Base-by-base conservation (phyloP, 345 rosid genomes). In the Ceriops decandra region DNA sequence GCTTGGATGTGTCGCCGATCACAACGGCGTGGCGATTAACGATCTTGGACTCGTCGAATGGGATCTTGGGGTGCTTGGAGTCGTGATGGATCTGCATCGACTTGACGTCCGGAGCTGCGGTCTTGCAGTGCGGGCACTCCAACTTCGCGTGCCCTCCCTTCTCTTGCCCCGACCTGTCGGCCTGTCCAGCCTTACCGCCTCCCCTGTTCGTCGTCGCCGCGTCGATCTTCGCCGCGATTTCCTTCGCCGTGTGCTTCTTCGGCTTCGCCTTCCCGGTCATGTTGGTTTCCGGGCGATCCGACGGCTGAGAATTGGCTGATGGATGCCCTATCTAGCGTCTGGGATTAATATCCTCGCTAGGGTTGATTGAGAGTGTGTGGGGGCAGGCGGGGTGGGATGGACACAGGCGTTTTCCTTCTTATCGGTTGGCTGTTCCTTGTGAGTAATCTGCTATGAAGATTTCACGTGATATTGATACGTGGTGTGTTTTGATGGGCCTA, bases 221-320 rank as follows among this genome's bases (percentile, higher is more conserved):
- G 76, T 93, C 98, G 53, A 82, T 71, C 83, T 93, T 93, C 19
- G 93, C 72, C 13, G 88, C 87, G 74, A 93, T 80, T 85, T 93
- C 98, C 83, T 93, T 93, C 57, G 98, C 96, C 47, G 98, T 91
- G 80, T 93, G 98, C 90, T 93, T 93, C 96, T 93, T 93, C 13
- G 98, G 98, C 91, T 93, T 91, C 31, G 98, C 97, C 86, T 93
- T 93, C 17, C 97, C 97, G 0, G 97, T 90, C 95, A 90, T 90
- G 63, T 21, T 72, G 27, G 15, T 0, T 31, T 22, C 6, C 28
- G 19, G 5, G 20, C 51, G 26, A 20, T 22, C 17, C 15, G 5
- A 19, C 67, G 36, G 51, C 35, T 7, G 60, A 30, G 24, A 51
- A 22, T 69, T 5, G 67, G 74, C 17, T 28, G 64, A 60, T 11